Evolutionary conservation across 768 basidiomycete species (phyloP).

Genomic region (Rossbeevera mucosa): DNA sequence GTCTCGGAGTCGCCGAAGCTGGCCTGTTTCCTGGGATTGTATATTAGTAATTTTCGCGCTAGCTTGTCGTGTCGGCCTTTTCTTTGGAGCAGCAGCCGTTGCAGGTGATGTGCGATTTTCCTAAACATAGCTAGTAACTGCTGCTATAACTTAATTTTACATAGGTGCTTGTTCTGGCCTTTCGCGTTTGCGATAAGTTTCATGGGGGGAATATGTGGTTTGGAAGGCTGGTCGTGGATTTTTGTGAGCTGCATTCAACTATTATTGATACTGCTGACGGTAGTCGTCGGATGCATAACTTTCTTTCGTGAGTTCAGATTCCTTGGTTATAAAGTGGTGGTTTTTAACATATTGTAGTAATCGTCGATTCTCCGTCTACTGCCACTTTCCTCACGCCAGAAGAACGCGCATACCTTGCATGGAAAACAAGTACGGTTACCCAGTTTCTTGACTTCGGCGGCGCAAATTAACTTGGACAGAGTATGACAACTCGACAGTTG

Average conservation of each 20-base stretch:
- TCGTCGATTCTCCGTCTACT: constrained; percentile 45
- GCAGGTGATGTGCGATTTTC: constrained; percentile 34
- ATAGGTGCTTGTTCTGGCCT: constrained; percentile 57
- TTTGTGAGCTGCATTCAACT: constrained; percentile 38
- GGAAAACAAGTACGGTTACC: constrained; percentile 15
- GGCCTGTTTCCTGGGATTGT: constrained; percentile 71
- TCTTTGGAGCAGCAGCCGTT: constrained; percentile 61
- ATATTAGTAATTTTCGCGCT: constrained; percentile 51
- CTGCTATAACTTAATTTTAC: not conserved
- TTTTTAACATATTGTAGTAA: constrained; percentile 32
- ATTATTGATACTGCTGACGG: constrained; percentile 45
- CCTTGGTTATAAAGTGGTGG: not conserved
- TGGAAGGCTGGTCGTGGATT: constrained; percentile 65
- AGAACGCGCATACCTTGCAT: constrained; percentile 15
- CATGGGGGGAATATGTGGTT: constrained; percentile 43
- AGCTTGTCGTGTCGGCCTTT: constrained; percentile 51
- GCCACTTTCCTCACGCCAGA: constrained; percentile 15
- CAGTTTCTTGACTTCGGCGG: constrained; percentile 31
- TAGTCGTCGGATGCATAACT: constrained; percentile 50
- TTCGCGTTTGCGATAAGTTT: constrained; percentile 53
- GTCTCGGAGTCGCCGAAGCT: constrained; percentile 63
- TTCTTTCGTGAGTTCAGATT: constrained; percentile 39
- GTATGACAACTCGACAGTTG: constrained; percentile 27
- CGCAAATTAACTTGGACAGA: constrained; percentile 46
- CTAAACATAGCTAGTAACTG: accelerated